phyloP scores from a whole-genome alignment of 163 green algal species.

The Scenedesmus sp. region DNA sequence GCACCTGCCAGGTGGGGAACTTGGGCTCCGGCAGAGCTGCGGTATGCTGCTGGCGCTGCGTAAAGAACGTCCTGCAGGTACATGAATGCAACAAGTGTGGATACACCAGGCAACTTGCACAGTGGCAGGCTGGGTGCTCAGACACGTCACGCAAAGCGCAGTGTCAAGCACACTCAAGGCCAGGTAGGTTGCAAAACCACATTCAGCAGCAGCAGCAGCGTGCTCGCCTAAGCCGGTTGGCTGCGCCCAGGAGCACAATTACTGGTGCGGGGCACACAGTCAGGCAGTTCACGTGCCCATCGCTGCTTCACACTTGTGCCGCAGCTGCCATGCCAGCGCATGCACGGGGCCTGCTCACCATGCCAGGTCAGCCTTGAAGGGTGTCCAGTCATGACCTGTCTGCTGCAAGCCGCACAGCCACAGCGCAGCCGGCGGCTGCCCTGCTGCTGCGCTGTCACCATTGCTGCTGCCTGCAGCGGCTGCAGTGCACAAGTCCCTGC shows the following conservation, averaged over 20 bases:
- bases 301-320: too few species aligned
- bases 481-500: neutral
- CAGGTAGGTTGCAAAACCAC: too few species aligned
- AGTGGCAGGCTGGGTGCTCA: constrained; percentile 66
- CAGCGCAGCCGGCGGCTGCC: neutral
- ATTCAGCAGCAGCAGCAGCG: too few species aligned
- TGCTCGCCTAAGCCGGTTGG: too few species aligned
- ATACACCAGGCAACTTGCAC: neutral
- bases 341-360: neutral
- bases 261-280: neutral
- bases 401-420: neutral
- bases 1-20: constrained; percentile 41
- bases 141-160: constrained; percentile 68
- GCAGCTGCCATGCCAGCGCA: neutral
- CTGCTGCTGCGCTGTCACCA: neutral
- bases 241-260: too few species aligned
- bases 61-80: neutral
- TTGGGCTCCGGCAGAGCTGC: constrained; percentile 58
- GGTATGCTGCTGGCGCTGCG: constrained; percentile 62
- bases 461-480: neutral
- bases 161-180: neutral
- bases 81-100: neutral
- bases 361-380: neutral
- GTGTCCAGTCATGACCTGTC: neutral
- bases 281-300: neutral